Evolutionary conservation across 176 grass and related monocot species (phyloP).

Genomic region (Eragrostis curvula): DNA sequence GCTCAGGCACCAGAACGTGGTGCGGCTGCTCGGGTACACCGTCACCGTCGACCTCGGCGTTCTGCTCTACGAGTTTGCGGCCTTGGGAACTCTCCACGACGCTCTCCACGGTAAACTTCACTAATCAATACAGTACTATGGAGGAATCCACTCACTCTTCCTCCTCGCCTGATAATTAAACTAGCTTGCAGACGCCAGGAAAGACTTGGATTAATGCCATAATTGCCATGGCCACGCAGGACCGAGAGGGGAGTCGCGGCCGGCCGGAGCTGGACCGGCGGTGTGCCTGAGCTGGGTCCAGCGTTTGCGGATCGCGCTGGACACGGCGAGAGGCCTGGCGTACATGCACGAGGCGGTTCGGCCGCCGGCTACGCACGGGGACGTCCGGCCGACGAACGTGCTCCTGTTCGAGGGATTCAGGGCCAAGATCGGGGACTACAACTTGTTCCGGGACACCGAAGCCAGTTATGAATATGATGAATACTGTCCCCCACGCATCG

Average conservation of each 20-base stretch:
- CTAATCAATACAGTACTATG: too few relatives aligned
- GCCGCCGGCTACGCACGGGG: not conserved
- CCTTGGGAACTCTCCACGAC: conserved; percentile 41
- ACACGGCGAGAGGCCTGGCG: conserved; percentile 28
- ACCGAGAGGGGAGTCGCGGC: too few relatives aligned
- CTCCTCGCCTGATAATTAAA: too few relatives aligned
- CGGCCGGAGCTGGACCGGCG: not conserved
- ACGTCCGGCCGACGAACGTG: not conserved
- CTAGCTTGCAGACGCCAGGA: too few relatives aligned
- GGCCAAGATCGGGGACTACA: conserved; percentile 19
- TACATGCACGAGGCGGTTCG: conserved; percentile 13
- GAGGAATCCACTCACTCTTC: too few relatives aligned
- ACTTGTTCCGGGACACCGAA: not conserved
- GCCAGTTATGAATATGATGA: too few relatives aligned
- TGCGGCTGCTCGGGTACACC: conserved; percentile 34
- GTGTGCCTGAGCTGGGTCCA: not conserved
- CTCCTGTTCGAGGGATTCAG: conserved; percentile 23
- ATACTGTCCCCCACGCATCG: too few relatives aligned
- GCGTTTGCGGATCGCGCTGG: not conserved
- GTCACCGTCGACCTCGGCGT: not conserved
- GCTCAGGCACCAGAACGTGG: conserved; percentile 37
- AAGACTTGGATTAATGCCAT: too few relatives aligned
- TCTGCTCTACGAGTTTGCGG: conserved; percentile 35
- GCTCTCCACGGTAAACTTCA: conserved; percentile 35
- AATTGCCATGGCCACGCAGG: too few relatives aligned